phyloP scores from a whole-genome alignment of 148 eudicot genomes.

The Cornus kousa region DNA sequence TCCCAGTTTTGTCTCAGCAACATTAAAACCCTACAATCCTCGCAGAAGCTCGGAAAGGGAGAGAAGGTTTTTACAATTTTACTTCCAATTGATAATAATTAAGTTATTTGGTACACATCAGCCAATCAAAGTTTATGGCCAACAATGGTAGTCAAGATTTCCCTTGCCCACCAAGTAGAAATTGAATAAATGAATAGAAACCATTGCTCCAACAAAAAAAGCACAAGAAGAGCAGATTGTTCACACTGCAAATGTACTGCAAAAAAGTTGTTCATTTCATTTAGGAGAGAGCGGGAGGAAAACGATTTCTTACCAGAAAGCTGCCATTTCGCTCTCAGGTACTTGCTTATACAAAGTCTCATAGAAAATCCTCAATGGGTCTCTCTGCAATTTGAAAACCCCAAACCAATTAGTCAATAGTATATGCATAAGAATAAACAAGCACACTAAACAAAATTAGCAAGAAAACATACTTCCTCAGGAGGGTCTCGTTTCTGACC shows the following conservation, averaged over 20 bases:
- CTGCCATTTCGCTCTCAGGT: conserved; percentile 77
- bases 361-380: conserved; percentile 90
- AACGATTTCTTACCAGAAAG: conserved; percentile 57
- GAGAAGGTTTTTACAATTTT: neutral
- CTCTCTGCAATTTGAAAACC: conserved; percentile 59
- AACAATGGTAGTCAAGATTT: neutral
- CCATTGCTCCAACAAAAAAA: neutral
- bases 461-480: conserved; percentile 51
- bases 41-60: too few relatives aligned
- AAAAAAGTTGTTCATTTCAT: too few relatives aligned
- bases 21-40: too few relatives aligned
- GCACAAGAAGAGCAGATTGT: neutral
- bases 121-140: neutral
- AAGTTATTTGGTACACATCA: too few relatives aligned
- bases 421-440: neutral
- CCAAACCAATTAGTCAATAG: neutral
- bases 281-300: neutral
- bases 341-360: conserved; percentile 64
- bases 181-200: neutral
- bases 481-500: conserved; percentile 94
- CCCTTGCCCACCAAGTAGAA: neutral
- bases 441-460: neutral
- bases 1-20: too few relatives aligned
- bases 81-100: neutral
- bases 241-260: neutral